These are phyloP conservation scores for Heracleum sosnowskyi DNA, from an alignment of 129 eudicot genomes.

Conservation along the genomic window DNA sequence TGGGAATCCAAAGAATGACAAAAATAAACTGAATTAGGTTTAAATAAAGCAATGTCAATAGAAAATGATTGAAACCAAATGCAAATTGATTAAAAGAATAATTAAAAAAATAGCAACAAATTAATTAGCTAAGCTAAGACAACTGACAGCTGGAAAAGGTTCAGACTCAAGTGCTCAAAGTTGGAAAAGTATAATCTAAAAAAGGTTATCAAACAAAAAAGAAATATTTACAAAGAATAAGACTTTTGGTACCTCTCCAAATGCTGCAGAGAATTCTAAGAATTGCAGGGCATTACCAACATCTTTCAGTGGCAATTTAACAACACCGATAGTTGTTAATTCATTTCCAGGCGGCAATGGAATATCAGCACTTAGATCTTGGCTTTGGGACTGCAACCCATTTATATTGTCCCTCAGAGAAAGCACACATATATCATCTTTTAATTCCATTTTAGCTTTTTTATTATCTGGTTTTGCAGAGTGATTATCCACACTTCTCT, in stretches of 20 bases:
- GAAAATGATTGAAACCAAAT: background rate
- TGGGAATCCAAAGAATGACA: background rate
- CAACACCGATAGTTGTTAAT: slow-evolving; percentile 48
- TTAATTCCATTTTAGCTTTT: background rate
- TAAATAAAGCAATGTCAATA: background rate
- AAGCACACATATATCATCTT: background rate
- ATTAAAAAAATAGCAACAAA: background rate
- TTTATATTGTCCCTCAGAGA: background rate
- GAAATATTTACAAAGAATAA: background rate
- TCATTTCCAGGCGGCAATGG: slow-evolving; percentile 54
- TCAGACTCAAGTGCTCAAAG: background rate
- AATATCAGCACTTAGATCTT: slow-evolving; percentile 17
- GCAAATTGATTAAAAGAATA: background rate
- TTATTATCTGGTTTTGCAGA: background rate
- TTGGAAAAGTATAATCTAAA: background rate
- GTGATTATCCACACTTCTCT: slow-evolving; percentile 1
- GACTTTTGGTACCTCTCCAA: slow-evolving; percentile 57
- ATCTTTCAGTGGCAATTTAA: slow-evolving; percentile 64
- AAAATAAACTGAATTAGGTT: background rate
- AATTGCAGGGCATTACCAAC: slow-evolving; percentile 84
- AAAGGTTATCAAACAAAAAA: background rate
- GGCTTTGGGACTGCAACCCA: background rate
- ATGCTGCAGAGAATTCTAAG: slow-evolving; percentile 76
- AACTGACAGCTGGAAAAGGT: background rate
- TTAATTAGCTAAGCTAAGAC: background rate